Evolutionary conservation across 352 stramenopile genomes (phyloP), one percentile per base, ranked within the genome.

Genomic region (Pythium pyrilobum): DNA sequence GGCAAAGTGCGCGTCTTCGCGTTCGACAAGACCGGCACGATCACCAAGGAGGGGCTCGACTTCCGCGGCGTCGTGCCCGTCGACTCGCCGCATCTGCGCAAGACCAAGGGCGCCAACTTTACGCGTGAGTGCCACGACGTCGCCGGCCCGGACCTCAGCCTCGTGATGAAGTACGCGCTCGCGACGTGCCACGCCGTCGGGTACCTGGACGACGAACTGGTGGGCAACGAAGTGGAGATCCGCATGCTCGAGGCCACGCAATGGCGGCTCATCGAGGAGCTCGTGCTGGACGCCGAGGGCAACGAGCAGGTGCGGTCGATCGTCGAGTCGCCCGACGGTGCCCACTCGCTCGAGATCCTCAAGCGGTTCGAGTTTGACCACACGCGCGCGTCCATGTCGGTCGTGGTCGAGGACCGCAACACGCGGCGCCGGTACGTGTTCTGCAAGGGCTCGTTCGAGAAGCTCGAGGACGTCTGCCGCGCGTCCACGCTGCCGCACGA

Each of bases 11-110:
- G 76, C 36, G 69, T 91, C 7, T 90, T 89, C 37, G 96, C 87
- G 62, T 97, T 97, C 62, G 89, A 97, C 72, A 97, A 97, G 63
- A 97, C 89, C 0, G 89, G 89, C 7, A 97, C 89, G 16, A 78
- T 97, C 42, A 97, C 89, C 18, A 92, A 96, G 53, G 72, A 96
- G 47, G 89, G 89, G 2, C 62, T 97, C 6, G 79, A 96, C 47
- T 96, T 92, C 60, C 56, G 83, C 48, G 82, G 74, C 29, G 81
- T 74, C 27, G 54, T 86, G n/a, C 75, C 75, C 0, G 67, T 87
- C 15, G 52, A 67, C 27, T 16, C 37, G 16, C 33, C 33, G 37
- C 37, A 43, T 24, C 5, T 25, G 37, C 37, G 18, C 37, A 43
- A 21, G 37, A 43, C 37, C 37, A 43, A 21, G 9, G 21, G 34